Percentiles rank a stretch among this genome's conserved stretches.
These are phyloP conservation scores for Trypanosomatidae sp. DNA, from an alignment of 208 protist genomes.

Conservation along the genomic window DNA sequence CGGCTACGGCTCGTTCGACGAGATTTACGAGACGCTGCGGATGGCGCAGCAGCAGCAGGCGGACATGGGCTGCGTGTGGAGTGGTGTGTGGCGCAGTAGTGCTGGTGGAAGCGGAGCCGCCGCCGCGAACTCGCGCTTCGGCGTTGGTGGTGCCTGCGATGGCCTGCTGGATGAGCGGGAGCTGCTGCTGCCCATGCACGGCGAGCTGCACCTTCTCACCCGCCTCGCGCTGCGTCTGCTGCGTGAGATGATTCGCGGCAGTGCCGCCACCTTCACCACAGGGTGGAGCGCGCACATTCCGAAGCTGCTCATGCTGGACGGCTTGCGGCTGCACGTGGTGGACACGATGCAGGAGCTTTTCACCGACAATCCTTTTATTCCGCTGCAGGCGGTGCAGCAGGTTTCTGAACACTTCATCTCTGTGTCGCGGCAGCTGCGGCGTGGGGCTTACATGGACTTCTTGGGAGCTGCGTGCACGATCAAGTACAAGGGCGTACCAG, in stretches of 20 bases:
- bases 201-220: slow-evolving; percentile 55
- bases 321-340: slow-evolving; percentile 46
- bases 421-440: slow-evolving; percentile 23
- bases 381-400: slow-evolving; percentile 35
- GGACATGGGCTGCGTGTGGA: slow-evolving; percentile 17
- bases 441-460: slow-evolving; percentile 52
- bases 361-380: slow-evolving; percentile 55
- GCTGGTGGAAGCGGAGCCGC: neutral
- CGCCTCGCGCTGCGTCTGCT: slow-evolving; percentile 68
- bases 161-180: slow-evolving; percentile 32
- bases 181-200: slow-evolving; percentile 37
- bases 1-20: slow-evolving; percentile 11
- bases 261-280: slow-evolving; percentile 29
- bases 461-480: slow-evolving; percentile 58
- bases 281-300: slow-evolving; percentile 60
- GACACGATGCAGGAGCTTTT: slow-evolving; percentile 67
- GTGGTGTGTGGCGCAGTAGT: slow-evolving; percentile 22
- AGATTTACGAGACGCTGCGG: slow-evolving; percentile 14
- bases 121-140: neutral
- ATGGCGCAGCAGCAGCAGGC: slow-evolving; percentile 28
- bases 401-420: slow-evolving; percentile 49
- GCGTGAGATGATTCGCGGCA: slow-evolving; percentile 43
- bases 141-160: neutral
- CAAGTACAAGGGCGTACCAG: slow-evolving; percentile 42
- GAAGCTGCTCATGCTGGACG: slow-evolving; percentile 51